A percentile compares a stretch with the other conserved stretches of the same genome.
Evolutionary conservation across 352 stramenopile species (phyloP).

Genomic region (Phytophthora megakarya): DNA sequence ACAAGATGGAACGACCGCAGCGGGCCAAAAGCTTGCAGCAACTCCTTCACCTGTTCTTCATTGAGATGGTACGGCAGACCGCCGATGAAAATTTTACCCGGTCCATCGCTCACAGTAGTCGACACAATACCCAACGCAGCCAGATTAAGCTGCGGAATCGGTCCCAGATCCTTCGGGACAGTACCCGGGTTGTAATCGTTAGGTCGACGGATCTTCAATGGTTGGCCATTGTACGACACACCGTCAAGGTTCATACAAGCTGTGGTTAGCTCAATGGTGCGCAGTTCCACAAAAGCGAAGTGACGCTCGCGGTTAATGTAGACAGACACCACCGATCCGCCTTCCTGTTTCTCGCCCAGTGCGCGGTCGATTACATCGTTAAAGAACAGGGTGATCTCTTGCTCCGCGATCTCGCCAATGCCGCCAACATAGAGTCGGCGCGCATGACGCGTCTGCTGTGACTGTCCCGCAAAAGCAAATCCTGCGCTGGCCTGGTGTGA

Average conservation of each 20-base stretch:
- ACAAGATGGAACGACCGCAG: slow-evolving; percentile 97
- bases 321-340: slow-evolving; percentile 83
- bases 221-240: slow-evolving; percentile 93
- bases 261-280: slow-evolving; percentile 96
- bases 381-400: slow-evolving; percentile 92
- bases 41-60: slow-evolving; percentile 94
- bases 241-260: slow-evolving; percentile 96
- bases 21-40: slow-evolving; percentile 95
- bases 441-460: slow-evolving; percentile 95
- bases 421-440: slow-evolving; percentile 97
- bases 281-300: slow-evolving; percentile 98
- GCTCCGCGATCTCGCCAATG: slow-evolving; percentile 81
- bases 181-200: slow-evolving; percentile 97
- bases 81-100: slow-evolving; percentile 98
- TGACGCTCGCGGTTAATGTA: slow-evolving; percentile 97
- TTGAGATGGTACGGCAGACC: slow-evolving; percentile 97
- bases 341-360: slow-evolving; percentile 75
- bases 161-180: slow-evolving; percentile 85
- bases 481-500: slow-evolving; percentile 20
- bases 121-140: slow-evolving; percentile 94
- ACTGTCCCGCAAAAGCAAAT: slow-evolving; percentile 42
- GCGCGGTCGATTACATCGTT: slow-evolving; percentile 91
- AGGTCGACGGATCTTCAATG: slow-evolving; percentile 96
- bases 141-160: slow-evolving; percentile 90
- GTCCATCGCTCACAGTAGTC: slow-evolving; percentile 95